These are phyloP conservation scores for Strobilomyces confusus DNA, from an alignment of 768 basidiomycete species.

Conservation along the genomic window DNA sequence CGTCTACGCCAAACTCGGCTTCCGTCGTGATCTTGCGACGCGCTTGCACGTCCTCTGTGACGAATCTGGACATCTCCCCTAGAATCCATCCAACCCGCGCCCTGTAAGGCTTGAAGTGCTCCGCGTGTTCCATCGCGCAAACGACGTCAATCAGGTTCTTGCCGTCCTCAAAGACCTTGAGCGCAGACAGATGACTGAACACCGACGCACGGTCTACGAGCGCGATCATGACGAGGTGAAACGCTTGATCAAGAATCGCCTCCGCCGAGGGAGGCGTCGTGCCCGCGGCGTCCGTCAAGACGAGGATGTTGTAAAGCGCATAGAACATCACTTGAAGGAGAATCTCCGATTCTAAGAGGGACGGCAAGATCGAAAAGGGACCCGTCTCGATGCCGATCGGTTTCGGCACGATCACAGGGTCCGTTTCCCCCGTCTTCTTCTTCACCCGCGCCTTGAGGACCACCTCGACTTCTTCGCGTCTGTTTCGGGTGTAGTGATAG, in stretches of 20 bases:
- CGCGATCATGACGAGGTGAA: constrained; percentile 85
- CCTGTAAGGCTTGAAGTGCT: constrained; percentile 68
- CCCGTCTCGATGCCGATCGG: constrained; percentile 59
- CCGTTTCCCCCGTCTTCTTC: constrained; percentile 56
- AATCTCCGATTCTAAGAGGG: constrained; percentile 63
- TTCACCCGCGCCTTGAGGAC: constrained; percentile 63
- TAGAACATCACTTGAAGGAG: constrained; percentile 83
- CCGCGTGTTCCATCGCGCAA: constrained; percentile 73
- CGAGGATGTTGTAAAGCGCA: constrained; percentile 69
- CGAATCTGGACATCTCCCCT: constrained; percentile 49
- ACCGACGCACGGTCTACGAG: constrained; percentile 62
- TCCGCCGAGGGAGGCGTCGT: constrained; percentile 75
- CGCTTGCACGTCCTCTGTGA: constrained; percentile 52
- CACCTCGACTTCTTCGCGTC: constrained; percentile 85
- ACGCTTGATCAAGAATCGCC: constrained; percentile 82
- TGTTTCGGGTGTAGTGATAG: constrained; percentile 92
- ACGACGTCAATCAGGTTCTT: constrained; percentile 69
- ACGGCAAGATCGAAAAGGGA: constrained; percentile 64
- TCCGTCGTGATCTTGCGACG: no score
- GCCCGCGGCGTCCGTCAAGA: constrained; percentile 55
- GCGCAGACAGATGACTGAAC: constrained; percentile 58
- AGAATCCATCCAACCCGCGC: constrained; percentile 77
- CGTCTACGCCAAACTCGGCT: no score
- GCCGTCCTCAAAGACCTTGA: constrained; percentile 52
- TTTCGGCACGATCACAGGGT: constrained; percentile 75